Evolutionary conservation across 2,329 filamentous ascomycete genomes (phyloP).

Genomic region (Microsporum canis): DNA sequence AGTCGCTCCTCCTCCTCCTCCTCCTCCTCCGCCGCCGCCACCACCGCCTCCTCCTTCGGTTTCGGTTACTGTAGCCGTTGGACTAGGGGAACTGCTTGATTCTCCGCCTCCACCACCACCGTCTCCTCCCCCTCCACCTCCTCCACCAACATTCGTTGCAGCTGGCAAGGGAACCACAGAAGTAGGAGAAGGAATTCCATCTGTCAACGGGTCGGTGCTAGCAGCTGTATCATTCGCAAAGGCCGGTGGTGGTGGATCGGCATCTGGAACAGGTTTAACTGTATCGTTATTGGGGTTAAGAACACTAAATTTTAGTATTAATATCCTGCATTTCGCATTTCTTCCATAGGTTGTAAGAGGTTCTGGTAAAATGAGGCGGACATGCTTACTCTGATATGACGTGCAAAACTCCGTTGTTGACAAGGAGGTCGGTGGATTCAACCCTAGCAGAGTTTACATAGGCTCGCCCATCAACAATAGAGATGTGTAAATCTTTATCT

Average conservation of each 20-base stretch:
- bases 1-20: not conserved
- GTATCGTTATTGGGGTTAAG: constrained; percentile 46
- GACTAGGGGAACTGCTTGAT: not conserved
- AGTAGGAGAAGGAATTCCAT: constrained; percentile 40
- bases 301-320: constrained; percentile 31
- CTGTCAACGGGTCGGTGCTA: constrained; percentile 45
- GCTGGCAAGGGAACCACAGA: constrained; percentile 23
- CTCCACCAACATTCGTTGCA: constrained; percentile 19
- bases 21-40: not conserved
- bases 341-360: no score
- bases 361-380: not conserved
- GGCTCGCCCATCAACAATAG: constrained; percentile 30
- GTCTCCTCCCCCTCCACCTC: constrained; percentile 4
- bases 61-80: not conserved
- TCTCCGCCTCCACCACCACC: constrained; percentile 6
- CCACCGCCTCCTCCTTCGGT: not conserved
- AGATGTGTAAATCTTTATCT: constrained; percentile 40
- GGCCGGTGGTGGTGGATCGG: constrained; percentile 33
- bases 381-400: constrained; percentile 44
- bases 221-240: constrained; percentile 44
- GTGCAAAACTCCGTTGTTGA: constrained; percentile 48
- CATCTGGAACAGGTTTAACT: constrained; percentile 36
- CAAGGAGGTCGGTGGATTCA: constrained; percentile 39
- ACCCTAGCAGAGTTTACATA: constrained; percentile 46
- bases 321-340: not conserved